Base-by-base conservation (phyloP, 495 filamentous ascomycete species). In the Aspergillus cristatus region DNA sequence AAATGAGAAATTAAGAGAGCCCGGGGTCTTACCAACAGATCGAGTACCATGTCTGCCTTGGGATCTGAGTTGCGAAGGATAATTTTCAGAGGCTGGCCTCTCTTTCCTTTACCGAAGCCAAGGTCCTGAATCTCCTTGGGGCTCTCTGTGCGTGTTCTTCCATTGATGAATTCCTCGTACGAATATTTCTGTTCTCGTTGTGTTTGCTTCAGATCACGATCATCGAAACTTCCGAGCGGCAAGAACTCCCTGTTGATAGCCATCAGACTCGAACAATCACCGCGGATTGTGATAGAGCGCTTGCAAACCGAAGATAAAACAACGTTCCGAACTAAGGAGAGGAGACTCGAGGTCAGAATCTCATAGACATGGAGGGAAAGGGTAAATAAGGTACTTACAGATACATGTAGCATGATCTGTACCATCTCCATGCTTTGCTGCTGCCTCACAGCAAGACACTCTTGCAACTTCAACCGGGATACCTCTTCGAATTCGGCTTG, bases 341-440 rank as follows among this genome's bases (percentile, higher is more conserved):
- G 14, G 18, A 7, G 17, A 25, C 17, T 4, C 37, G 28, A 37
- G 24, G 17, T 6, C 14, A 28, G 17, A 11, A 29, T 15, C 20
- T 24, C 4, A 8, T 24, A 4, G 4, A 24, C 20, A 8, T 13
- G 6, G 17, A 29, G 18, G 30, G 3, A 11, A 13, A 16, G 14
- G 14, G 14, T 14, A 3, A 28, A 11, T 32, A 34, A 28, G 33
- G 35, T 46, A 51, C 60, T 47, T 31, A 60, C 58, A 33, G 54
- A 52, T 14, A 57, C 53, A 42, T 70, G 67, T 8, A 73, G 28
- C 45, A 70, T 60, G 3, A 67, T 68, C 43, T 72, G 66, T 7
- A 72, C 54, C 32, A 74, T 50, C 38, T 72, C 63, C 24, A 67
- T 50, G 39, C 68, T 75, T 37, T 73, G 68, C 29, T 58, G 58